These are phyloP conservation scores for Leccinum subrobustum DNA, from an alignment of 1,284 basidiomycete species.

Conservation along the genomic window DNA sequence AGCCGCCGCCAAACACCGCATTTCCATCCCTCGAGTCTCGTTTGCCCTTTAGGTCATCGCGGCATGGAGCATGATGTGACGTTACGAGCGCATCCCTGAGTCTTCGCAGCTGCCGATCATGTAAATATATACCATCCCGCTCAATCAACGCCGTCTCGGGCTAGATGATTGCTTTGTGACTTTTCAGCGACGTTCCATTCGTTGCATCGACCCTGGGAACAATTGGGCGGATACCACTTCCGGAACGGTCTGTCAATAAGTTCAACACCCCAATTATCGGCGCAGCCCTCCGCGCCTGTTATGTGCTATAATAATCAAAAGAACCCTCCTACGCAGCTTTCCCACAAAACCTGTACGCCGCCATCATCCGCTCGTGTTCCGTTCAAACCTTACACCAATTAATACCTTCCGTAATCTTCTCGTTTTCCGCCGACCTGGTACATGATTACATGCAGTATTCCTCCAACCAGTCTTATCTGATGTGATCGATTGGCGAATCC, in stretches of 20 bases:
- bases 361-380: constrained; percentile 10
- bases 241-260: not conserved
- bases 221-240: not conserved
- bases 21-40: not conserved
- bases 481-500: constrained; percentile 16
- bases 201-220: not conserved
- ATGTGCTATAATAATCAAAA: constrained; percentile 14
- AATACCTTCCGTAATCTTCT: constrained; percentile 1
- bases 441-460: not conserved
- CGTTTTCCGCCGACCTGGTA: not conserved
- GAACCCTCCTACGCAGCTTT: constrained; percentile 6
- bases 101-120: constrained; percentile 15
- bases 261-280: not conserved
- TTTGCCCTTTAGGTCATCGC: not conserved
- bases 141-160: not conserved
- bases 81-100: not conserved
- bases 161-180: not conserved
- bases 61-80: constrained; percentile 6
- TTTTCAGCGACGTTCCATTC: not conserved
- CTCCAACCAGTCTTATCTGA: constrained; percentile 11
- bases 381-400: not conserved
- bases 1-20: constrained; percentile 5
- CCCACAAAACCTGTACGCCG: constrained; percentile 5
- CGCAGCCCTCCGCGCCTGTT: not conserved
- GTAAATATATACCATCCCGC: not conserved